Evolutionary conservation across 441 rosid species (phyloP).

Genomic region (Eruca vesicaria): DNA sequence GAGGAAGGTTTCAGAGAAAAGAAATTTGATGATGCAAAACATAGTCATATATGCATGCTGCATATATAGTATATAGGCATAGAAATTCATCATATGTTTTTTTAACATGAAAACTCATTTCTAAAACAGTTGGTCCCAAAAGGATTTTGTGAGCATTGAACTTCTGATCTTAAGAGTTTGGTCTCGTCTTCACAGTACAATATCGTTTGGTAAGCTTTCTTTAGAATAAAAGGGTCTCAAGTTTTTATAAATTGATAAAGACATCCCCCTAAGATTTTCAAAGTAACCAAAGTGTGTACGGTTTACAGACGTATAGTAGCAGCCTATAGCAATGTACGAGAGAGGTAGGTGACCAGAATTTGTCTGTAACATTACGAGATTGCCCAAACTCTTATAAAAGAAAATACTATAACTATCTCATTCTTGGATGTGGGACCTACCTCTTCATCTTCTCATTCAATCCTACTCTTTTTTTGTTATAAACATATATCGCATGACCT

Average conservation of each 20-base stretch:
- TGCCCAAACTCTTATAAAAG: background rate
- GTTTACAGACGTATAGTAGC: background rate
- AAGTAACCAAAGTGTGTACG: background rate
- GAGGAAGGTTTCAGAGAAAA: background rate
- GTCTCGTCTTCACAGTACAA: no score
- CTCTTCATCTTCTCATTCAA: background rate
- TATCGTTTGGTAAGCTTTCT: no score
- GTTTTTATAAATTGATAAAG: no score
- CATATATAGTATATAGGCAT: background rate
- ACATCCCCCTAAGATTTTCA: no score
- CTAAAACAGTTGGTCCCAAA: no score
- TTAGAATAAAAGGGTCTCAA: no score
- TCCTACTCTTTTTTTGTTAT: slow-evolving; percentile 3
- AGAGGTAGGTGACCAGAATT: slow-evolving; percentile 10
- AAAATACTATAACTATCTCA: background rate
- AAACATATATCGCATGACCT: slow-evolving; percentile 29
- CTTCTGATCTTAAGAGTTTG: no score
- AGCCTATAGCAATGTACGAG: background rate
- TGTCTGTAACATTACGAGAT: background rate
- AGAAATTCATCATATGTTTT: background rate
- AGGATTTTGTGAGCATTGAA: no score
- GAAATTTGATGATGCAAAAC: background rate
- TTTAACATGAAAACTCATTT: no score
- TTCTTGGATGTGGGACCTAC: slow-evolving; percentile 30
- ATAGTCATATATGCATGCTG: background rate